Evolutionary conservation across 1,284 basidiomycete genomes (phyloP).

Genomic region (Moniliophthora roreri): DNA sequence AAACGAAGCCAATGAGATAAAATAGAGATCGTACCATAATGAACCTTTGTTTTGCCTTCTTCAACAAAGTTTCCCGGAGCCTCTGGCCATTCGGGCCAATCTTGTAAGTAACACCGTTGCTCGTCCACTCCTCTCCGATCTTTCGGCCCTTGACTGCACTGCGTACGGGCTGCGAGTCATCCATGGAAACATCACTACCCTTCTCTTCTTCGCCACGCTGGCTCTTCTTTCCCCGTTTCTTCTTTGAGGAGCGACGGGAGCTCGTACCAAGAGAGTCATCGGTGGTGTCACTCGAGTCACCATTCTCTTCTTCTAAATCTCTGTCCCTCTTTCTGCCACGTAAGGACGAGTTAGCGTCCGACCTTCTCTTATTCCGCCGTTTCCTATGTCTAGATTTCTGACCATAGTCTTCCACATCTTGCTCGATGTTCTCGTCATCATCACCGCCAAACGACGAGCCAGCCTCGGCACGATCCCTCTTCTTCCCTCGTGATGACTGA

Average conservation of each 20-base stretch:
- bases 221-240: constrained; percentile 36
- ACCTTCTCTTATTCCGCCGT: constrained; percentile 48
- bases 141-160: constrained; percentile 42
- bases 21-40: constrained; percentile 56
- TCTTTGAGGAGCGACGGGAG: constrained; percentile 24
- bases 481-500: constrained; percentile 59
- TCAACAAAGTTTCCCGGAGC: constrained; percentile 65
- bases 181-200: constrained; percentile 38
- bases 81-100: constrained; percentile 70
- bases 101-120: constrained; percentile 65
- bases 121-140: constrained; percentile 76
- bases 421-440: constrained; percentile 41
- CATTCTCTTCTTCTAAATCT: constrained; percentile 49
- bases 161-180: constrained; percentile 44
- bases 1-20: constrained; percentile 7
- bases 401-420: constrained; percentile 36
- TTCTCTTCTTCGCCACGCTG: constrained; percentile 28
- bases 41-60: constrained; percentile 65
- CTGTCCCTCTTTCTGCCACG: constrained; percentile 68
- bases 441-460: constrained; percentile 70
- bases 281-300: constrained; percentile 40
- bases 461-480: constrained; percentile 72
- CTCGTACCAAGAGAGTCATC: constrained; percentile 22
- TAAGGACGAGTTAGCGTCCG: constrained; percentile 34
- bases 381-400: constrained; percentile 43